Evolutionary conservation across 2,329 filamentous ascomycete genomes (phyloP).

Genomic region (Whalleya microplaca): DNA sequence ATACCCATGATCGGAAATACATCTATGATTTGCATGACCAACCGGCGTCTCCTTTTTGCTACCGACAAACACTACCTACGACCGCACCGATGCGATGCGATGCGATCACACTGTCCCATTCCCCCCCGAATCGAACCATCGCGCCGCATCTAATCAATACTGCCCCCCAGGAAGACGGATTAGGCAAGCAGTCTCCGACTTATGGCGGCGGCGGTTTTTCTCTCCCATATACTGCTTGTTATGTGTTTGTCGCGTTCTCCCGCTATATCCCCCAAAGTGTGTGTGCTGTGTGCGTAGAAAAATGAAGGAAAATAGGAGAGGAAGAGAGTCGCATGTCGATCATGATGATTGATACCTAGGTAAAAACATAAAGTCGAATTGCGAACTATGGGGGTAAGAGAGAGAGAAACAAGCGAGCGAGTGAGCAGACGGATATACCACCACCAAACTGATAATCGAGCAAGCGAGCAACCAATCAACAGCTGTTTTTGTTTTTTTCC

Average conservation of each 20-base stretch:
- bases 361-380: no score
- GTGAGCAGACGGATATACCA: background rate
- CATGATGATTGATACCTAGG: background rate
- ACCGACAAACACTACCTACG: background rate
- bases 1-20: background rate
- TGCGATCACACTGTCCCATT: background rate
- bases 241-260: background rate
- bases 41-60: background rate
- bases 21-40: background rate
- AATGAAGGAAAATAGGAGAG: background rate
- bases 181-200: background rate
- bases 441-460: background rate
- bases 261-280: background rate
- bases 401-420: background rate
- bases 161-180: background rate
- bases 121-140: background rate
- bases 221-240: background rate
- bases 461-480: background rate
- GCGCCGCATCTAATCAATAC: background rate
- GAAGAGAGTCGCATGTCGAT: background rate
- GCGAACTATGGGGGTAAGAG: background rate
- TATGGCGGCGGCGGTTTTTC: background rate
- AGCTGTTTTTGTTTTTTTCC: background rate
- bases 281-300: background rate
- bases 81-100: background rate